Conservation (phyloP, 495 filamentous ascomycete species). For the Letharia columbiana region DNA sequence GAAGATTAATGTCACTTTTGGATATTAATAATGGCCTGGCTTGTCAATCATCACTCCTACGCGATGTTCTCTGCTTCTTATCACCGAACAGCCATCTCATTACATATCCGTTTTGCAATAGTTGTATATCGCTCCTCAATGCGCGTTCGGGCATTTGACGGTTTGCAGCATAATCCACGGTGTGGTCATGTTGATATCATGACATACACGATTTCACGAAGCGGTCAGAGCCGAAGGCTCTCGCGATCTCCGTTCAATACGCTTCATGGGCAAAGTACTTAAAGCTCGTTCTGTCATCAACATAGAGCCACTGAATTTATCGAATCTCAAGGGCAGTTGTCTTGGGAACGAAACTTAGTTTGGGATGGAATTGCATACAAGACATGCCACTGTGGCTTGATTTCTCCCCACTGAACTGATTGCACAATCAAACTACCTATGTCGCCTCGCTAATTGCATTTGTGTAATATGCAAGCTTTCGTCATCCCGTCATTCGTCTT, state of each 20-base stretch:
- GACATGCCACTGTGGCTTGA: not conserved
- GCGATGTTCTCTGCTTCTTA: not conserved
- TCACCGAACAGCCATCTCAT: not conserved
- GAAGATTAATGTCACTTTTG: not conserved
- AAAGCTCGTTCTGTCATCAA: not conserved
- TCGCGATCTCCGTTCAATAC: not conserved
- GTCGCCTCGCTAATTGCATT: constrained; percentile 14
- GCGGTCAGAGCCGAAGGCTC: not conserved
- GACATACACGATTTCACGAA: not conserved
- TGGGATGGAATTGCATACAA: not conserved
- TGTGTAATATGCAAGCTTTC: not conserved
- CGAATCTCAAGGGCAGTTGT: not conserved
- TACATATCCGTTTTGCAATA: too few relatives aligned
- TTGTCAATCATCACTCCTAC: not conserved
- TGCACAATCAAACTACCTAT: constrained; percentile 4
- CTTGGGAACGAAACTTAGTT: not conserved
- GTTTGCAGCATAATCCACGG: not conserved
- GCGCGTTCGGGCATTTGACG: not conserved
- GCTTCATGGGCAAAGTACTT: not conserved
- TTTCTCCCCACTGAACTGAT: not conserved
- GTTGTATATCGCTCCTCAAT: not conserved
- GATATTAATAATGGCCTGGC: not conserved
- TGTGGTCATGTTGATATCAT: not conserved
- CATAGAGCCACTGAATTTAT: not conserved
- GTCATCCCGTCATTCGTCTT: constrained; percentile 24